phyloP scores from a whole-genome alignment of 768 basidiomycete genomes.

The Amyloporia xantha region DNA sequence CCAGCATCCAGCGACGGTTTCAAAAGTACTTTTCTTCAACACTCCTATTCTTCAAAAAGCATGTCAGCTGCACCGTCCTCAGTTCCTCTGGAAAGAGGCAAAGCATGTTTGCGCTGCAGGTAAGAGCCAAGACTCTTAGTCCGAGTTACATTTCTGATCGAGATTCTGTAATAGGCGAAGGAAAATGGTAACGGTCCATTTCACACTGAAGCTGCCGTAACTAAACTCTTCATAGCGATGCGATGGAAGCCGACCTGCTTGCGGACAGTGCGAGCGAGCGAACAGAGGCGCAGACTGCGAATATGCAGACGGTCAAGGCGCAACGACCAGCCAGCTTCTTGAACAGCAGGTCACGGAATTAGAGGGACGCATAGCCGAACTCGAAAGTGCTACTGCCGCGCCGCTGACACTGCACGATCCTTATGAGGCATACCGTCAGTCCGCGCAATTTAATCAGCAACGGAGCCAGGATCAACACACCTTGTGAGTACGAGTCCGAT shows the following conservation, averaged over 20 bases:
- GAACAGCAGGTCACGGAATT: constrained; percentile 54
- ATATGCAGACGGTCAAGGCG: constrained; percentile 57
- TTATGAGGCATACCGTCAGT: constrained; percentile 10
- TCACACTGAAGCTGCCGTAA: neutral
- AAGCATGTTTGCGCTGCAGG: constrained; percentile 49
- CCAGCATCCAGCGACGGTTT: no score
- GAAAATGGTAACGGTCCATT: constrained; percentile 36
- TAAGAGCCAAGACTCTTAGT: constrained; percentile 18
- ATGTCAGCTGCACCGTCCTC: constrained; percentile 17
- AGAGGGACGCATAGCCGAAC: constrained; percentile 41
- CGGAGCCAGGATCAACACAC: neutral
- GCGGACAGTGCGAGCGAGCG: constrained; percentile 54
- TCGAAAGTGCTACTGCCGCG: constrained; percentile 18
- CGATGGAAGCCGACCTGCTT: constrained; percentile 57
- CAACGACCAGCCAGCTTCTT: constrained; percentile 52
- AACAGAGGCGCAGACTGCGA: constrained; percentile 65
- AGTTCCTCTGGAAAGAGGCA: constrained; percentile 36
- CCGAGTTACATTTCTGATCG: neutral
- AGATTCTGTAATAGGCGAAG: constrained; percentile 30
- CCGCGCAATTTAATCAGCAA: neutral
- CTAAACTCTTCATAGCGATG: constrained; percentile 42
- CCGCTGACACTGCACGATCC: constrained; percentile 22
- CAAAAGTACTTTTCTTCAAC: neutral
- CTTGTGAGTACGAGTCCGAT: neutral
- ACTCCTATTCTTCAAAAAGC: neutral